Percentiles rank a stretch among this genome's conserved stretches.
These are phyloP conservation scores for Corrigiola litoralis DNA, from an alignment of 179 eudicot genomes.

Conservation along the genomic window DNA sequence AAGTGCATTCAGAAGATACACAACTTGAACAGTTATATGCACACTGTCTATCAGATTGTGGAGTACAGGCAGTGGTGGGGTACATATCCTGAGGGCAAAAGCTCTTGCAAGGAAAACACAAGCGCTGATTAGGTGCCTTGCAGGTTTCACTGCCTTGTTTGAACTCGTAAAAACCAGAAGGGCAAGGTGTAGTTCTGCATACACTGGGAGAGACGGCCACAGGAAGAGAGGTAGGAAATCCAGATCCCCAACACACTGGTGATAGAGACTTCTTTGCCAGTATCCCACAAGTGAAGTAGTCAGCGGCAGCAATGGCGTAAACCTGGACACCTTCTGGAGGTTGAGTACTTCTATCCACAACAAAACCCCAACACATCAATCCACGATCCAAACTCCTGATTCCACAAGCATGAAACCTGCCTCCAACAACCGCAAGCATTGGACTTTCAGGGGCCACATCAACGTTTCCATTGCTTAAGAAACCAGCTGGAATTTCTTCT, in stretches of 20 bases:
- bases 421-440: constrained; percentile 76
- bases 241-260: constrained; percentile 82
- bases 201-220: constrained; percentile 64
- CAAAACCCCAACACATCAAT: constrained; percentile 81
- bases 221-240: constrained; percentile 66
- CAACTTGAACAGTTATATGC: constrained; percentile 66
- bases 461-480: constrained; percentile 38
- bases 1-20: constrained; percentile 45
- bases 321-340: constrained; percentile 53
- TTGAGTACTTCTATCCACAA: constrained; percentile 39
- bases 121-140: constrained; percentile 36
- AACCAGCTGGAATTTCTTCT: constrained; percentile 32
- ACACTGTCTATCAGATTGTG: constrained; percentile 41
- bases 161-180: constrained; percentile 42
- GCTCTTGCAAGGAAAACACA: constrained; percentile 68
- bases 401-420: constrained; percentile 86
- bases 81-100: constrained; percentile 66
- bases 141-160: constrained; percentile 50
- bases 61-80: constrained; percentile 35
- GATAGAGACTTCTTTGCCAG: constrained; percentile 41
- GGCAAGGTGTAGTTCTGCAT: constrained; percentile 53
- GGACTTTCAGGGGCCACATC: constrained; percentile 55
- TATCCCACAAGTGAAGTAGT: constrained; percentile 82
- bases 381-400: constrained; percentile 55
- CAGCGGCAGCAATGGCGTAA: constrained; percentile 73